A percentile compares a stretch with the other conserved stretches of the same genome.
phyloP scores from a whole-genome alignment of 2,329 filamentous ascomycete species.

The Fusarium virguliforme region DNA sequence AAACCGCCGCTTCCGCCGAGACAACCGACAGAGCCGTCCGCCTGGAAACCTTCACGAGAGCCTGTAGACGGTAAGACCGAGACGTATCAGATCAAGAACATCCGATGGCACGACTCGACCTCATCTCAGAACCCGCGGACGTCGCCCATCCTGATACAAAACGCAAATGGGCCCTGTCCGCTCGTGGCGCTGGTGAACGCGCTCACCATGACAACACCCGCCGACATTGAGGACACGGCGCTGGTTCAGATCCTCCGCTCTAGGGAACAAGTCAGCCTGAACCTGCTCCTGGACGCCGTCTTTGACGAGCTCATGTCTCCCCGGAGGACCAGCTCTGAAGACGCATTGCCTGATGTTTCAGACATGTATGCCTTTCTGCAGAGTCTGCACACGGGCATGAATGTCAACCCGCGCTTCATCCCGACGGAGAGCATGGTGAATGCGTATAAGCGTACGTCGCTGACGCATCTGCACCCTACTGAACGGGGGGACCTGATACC shows the following conservation, averaged over 20 bases:
- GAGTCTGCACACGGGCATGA: constrained; percentile 95
- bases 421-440: constrained; percentile 66
- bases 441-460: constrained; percentile 67
- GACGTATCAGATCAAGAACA: constrained; percentile 93
- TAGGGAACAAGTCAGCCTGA: constrained; percentile 90
- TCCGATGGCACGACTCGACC: constrained; percentile 83
- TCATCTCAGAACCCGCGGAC: constrained; percentile 74
- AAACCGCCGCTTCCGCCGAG: constrained; percentile 61
- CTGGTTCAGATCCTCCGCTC: constrained; percentile 84
- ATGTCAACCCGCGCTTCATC: constrained; percentile 93
- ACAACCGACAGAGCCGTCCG: constrained; percentile 48
- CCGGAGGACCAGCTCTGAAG: constrained; percentile 73
- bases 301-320: constrained; percentile 94
- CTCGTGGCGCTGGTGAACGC: constrained; percentile 94
- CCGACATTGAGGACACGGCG: constrained; percentile 74
- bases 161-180: constrained; percentile 94
- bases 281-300: constrained; percentile 87
- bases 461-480: constrained; percentile 67
- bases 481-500: constrained; percentile 67
- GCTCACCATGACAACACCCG: constrained; percentile 84
- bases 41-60: constrained; percentile 60
- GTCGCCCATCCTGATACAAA: constrained; percentile 94
- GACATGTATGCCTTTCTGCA: constrained; percentile 91
- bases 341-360: constrained; percentile 84
- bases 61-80: constrained; percentile 71